Percentiles rank a stretch among this genome's conserved stretches.
Conservation (phyloP, 345 rosid species). For the Viola odorata region DNA sequence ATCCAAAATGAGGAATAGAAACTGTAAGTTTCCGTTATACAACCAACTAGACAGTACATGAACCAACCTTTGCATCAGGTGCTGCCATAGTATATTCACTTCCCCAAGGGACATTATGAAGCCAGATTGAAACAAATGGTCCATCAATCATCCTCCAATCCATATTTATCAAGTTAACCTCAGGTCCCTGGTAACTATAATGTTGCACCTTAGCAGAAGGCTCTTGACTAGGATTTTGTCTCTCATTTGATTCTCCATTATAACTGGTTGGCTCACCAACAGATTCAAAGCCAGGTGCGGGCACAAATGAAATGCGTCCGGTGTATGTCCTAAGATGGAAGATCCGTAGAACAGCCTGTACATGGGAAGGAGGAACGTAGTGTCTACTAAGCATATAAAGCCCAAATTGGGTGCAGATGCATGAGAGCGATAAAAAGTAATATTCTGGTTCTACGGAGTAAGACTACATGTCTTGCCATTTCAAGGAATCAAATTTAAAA, state of each 20-base stretch:
- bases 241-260: conserved; percentile 11
- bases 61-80: conserved; percentile 82
- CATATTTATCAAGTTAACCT: conserved; percentile 34
- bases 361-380: not conserved
- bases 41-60: not conserved
- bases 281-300: conserved; percentile 88
- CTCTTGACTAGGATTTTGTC: conserved; percentile 17
- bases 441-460: too few species aligned
- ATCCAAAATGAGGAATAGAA: not conserved
- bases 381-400: not conserved
- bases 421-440: not conserved
- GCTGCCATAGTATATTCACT: conserved; percentile 76
- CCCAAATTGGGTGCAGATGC: not conserved
- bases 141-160: conserved; percentile 82
- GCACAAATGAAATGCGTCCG: conserved; percentile 73
- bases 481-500: not conserved
- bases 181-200: conserved; percentile 63
- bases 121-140: conserved; percentile 93
- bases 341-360: conserved; percentile 70
- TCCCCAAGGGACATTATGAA: conserved; percentile 98
- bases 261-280: conserved; percentile 56
- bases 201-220: conserved; percentile 19
- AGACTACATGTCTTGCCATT: too few species aligned
- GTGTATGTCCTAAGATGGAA: conserved; percentile 56
- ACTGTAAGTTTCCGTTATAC: not conserved